phyloP scores from a whole-genome alignment of 768 basidiomycete species.

The Omphalotus guepiniiformis region DNA sequence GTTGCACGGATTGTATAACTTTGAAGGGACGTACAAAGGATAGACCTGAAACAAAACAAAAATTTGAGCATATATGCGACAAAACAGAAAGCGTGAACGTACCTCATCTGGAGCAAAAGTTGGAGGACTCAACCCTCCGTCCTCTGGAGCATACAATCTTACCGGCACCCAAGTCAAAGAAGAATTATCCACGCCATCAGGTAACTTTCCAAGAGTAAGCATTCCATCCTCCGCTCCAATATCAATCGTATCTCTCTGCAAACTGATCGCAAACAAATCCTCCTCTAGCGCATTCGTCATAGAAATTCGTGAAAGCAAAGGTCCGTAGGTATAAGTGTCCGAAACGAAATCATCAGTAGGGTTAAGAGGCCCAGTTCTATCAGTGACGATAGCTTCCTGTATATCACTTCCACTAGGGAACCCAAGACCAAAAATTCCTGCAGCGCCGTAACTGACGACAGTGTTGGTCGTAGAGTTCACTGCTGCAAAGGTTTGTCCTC shows the following conservation, averaged over 20 bases:
- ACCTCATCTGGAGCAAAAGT: slow-evolving; percentile 58
- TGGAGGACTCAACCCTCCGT: slow-evolving; percentile 56
- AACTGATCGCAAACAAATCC: slow-evolving; percentile 50
- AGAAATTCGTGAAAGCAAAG: slow-evolving; percentile 44
- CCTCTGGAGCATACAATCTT: slow-evolving; percentile 43
- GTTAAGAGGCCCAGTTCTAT: slow-evolving; percentile 17
- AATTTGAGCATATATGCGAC: neutral
- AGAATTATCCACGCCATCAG: slow-evolving; percentile 46
- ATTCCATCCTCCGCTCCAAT: slow-evolving; percentile 52
- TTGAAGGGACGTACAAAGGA: slow-evolving; percentile 27
- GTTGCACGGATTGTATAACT: neutral
- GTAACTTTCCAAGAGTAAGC: slow-evolving; percentile 62
- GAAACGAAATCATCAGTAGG: slow-evolving; percentile 33
- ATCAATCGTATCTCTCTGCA: slow-evolving; percentile 59
- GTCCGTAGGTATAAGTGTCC: slow-evolving; percentile 35
- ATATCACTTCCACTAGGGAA: slow-evolving; percentile 57
- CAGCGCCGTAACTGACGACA: slow-evolving; percentile 48
- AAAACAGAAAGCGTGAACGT: slow-evolving; percentile 16
- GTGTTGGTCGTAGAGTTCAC: slow-evolving; percentile 56
- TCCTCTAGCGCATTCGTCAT: slow-evolving; percentile 35
- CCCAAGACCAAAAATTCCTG: slow-evolving; percentile 65
- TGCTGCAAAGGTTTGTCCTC: slow-evolving; percentile 50
- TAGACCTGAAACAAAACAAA: slow-evolving; percentile 24
- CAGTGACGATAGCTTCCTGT: slow-evolving; percentile 26
- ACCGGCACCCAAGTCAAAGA: slow-evolving; percentile 69